These are phyloP conservation scores for Filosporella fistucella DNA, from an alignment of 495 filamentous ascomycete species.

Conservation along the genomic window DNA sequence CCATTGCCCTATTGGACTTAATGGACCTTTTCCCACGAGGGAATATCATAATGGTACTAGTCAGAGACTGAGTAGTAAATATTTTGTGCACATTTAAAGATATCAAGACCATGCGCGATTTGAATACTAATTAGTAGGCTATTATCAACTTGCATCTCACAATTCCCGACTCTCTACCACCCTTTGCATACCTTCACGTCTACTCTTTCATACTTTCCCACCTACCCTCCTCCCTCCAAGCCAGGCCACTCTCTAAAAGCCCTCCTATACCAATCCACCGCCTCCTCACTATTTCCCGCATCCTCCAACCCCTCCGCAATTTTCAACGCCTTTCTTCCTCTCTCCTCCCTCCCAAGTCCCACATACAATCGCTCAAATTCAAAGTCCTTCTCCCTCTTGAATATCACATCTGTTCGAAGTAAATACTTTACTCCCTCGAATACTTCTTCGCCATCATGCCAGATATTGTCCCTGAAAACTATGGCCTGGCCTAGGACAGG, in stretches of 20 bases:
- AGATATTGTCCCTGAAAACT: conserved; percentile 10
- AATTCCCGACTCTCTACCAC: too few species aligned
- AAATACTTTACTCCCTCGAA: not conserved
- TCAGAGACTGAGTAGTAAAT: too few species aligned
- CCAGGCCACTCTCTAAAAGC: conserved; percentile 1
- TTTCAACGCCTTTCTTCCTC: not conserved
- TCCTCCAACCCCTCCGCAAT: conserved; percentile 4
- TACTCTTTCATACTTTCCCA: not conserved
- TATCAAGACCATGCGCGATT: too few species aligned
- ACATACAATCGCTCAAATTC: not conserved
- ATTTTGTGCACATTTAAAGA: too few species aligned
- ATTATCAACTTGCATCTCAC: too few species aligned
- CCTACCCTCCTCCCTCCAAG: not conserved
- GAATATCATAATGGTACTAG: too few species aligned
- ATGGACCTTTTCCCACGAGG: too few species aligned
- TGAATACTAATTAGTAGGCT: too few species aligned
- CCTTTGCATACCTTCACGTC: too few species aligned
- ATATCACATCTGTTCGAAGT: conserved; percentile 1
- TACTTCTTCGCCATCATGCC: conserved; percentile 9
- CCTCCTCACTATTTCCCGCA: not conserved
- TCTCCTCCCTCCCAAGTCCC: not conserved
- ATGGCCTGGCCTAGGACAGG: conserved; percentile 2
- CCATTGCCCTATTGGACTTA: too few species aligned
- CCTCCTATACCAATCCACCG: conserved; percentile 4
- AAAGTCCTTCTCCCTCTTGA: not conserved